These are phyloP conservation scores for Moesziomyces parantarcticus DNA, from an alignment of 1,284 basidiomycete species.

Conservation along the genomic window DNA sequence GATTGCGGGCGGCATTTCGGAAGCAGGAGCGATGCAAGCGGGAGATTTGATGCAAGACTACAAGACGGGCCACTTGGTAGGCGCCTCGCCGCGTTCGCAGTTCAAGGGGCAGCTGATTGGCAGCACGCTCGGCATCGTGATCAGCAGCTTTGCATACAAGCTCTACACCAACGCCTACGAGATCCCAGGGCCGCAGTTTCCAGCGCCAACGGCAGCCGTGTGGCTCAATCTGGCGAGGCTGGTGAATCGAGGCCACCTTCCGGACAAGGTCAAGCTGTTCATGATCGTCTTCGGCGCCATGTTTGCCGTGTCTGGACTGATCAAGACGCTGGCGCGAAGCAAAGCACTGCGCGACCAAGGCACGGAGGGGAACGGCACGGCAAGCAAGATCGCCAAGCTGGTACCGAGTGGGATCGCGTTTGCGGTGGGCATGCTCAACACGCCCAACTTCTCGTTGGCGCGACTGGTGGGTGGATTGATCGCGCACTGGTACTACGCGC, in stretches of 20 bases:
- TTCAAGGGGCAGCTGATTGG: conserved; percentile 68
- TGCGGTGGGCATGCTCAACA: conserved; percentile 84
- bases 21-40: conserved; percentile 95
- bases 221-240: conserved; percentile 87
- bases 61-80: conserved; percentile 89
- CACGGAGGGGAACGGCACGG: conserved; percentile 8
- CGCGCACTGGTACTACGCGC: conserved; percentile 72
- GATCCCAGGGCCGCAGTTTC: conserved; percentile 83
- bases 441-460: conserved; percentile 92
- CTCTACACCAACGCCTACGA: conserved; percentile 86
- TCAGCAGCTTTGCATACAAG: conserved; percentile 86
- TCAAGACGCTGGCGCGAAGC: conserved; percentile 75
- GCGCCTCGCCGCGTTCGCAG: conserved; percentile 66
- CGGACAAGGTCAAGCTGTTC: conserved; percentile 79
- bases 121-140: conserved; percentile 81
- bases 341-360: conserved; percentile 24
- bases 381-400: conserved; percentile 27
- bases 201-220: conserved; percentile 87
- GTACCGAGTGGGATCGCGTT: conserved; percentile 66
- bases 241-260: conserved; percentile 82
- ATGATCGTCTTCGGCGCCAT: conserved; percentile 81
- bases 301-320: conserved; percentile 63
- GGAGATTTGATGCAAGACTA: conserved; percentile 98
- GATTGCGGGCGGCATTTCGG: conserved; percentile 93
- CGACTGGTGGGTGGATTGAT: conserved; percentile 86